These are phyloP conservation scores for Rhynchospora pubera DNA, from an alignment of 176 grass and related monocot genomes.

Conservation along the genomic window DNA sequence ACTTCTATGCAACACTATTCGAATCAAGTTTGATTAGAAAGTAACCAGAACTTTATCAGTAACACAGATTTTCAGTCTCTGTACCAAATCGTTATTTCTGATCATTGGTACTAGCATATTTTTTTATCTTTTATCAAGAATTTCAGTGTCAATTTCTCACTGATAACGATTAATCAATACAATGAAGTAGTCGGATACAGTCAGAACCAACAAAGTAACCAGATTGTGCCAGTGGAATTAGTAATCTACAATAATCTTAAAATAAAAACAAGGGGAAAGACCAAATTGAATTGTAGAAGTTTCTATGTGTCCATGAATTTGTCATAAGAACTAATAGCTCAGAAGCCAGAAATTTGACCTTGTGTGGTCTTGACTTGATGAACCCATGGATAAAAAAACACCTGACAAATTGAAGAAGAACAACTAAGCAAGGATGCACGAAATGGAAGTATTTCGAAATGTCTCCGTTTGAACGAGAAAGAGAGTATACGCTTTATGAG, in stretches of 20 bases:
- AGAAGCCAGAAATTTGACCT: neutral
- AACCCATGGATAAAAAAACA: constrained; percentile 70
- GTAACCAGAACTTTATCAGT: no score
- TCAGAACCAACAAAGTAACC: neutral
- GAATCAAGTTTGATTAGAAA: no score
- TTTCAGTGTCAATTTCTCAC: neutral
- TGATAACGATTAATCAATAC: neutral
- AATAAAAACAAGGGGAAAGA: neutral
- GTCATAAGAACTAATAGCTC: neutral
- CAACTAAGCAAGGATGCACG: neutral
- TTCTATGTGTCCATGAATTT: neutral
- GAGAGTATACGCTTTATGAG: no score
- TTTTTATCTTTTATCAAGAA: neutral
- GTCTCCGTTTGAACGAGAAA: no score
- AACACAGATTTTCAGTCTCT: neutral
- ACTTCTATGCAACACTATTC: no score
- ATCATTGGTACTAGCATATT: neutral
- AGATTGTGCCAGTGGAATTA: neutral
- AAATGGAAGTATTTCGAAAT: neutral
- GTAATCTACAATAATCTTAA: neutral
- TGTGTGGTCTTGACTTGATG: constrained; percentile 2
- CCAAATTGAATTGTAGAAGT: neutral
- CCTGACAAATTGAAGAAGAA: constrained; percentile 25
- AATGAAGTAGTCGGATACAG: neutral
- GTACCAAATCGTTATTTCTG: neutral